Evolutionary conservation across 2,329 filamentous ascomycete genomes (phyloP), one percentile per base, ranked within the genome.

Genomic region (Botryotinia globosa): DNA sequence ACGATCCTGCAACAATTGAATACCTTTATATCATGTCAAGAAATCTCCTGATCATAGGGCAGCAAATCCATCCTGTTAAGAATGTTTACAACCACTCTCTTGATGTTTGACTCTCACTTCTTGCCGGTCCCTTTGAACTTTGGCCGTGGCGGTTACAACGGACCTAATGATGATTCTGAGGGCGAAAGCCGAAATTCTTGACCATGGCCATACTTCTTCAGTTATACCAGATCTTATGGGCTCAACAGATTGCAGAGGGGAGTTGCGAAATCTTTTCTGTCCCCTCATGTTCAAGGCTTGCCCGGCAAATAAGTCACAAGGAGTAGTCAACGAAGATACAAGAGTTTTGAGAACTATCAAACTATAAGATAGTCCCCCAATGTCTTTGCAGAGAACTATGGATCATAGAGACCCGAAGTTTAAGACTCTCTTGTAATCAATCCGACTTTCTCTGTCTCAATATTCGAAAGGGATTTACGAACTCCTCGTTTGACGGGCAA

Each of bases 131-230:
- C 39, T 63, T 20, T 20, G 16, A n/a, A 63, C 25, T 42, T 29
- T 63, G 37, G 61, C 18, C 61, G 37, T 63, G 61, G 61, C 14
- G 61, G 61, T 42, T 63, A 63, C 61, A 63, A 63, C 29, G 61
- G 37, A 44, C 37, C 61, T 20, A 63, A n/a, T 18, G 61, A 63
- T 42, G 61, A 63, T 9, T n/a, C 37, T 29, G 61, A 63, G 61
- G 61, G 44, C 12, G 61, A 63, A 42, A 39, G n/a, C 18, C 37
- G 25, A 63, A 16, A 16, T 29, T 10, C 37, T 63, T 29, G 37
- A 63, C 14, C n/a, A 29, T 42, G 16, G 25, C 6, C 37, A 42
- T 63, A 16, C n/a, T 63, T 44, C 9, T 9, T 42, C 7, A 18
- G 61, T n/a, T n/a, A 20, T 29, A 7, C 10, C 8, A 42, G 9